These are phyloP conservation scores for Rhynchosporium secalis DNA, from an alignment of 2,329 filamentous ascomycete genomes.

Conservation along the genomic window DNA sequence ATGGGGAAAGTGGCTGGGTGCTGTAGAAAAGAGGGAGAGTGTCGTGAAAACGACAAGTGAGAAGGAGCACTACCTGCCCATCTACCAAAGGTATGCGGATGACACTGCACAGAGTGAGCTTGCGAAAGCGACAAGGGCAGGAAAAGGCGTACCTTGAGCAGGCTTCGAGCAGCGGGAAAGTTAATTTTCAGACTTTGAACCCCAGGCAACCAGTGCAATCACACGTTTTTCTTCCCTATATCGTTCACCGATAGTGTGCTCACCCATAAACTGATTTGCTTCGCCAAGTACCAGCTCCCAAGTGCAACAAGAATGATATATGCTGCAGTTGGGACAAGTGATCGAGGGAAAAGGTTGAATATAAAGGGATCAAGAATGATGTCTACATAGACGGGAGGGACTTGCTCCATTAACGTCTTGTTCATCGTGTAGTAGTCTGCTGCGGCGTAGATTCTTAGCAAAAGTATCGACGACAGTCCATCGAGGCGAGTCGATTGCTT, in stretches of 20 bases:
- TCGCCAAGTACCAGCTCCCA: slow-evolving; percentile 37
- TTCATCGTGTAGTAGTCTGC: slow-evolving; percentile 86
- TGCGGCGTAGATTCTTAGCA: slow-evolving; percentile 69
- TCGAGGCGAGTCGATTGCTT: slow-evolving; percentile 19
- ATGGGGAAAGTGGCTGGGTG: slow-evolving; percentile 65
- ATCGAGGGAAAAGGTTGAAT: slow-evolving; percentile 75
- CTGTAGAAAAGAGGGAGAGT: slow-evolving; percentile 59
- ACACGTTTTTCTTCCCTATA: slow-evolving; percentile 6
- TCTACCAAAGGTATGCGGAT: slow-evolving; percentile 68
- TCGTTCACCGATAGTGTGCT: not conserved
- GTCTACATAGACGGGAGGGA: slow-evolving; percentile 75
- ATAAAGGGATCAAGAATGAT: slow-evolving; percentile 84
- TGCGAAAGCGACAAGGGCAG: slow-evolving; percentile 62
- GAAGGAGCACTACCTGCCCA: slow-evolving; percentile 63
- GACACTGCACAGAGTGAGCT: slow-evolving; percentile 63
- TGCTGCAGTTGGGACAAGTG: slow-evolving; percentile 68
- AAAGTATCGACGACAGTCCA: slow-evolving; percentile 32
- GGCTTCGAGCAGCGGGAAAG: no score
- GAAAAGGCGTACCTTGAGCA: slow-evolving; percentile 59
- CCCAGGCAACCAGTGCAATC: not conserved
- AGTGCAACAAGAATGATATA: slow-evolving; percentile 66
- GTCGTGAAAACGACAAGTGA: slow-evolving; percentile 69
- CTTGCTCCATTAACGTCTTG: slow-evolving; percentile 69
- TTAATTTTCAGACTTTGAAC: not conserved
- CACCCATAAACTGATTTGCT: slow-evolving; percentile 34